Evolutionary conservation across 2,329 filamentous ascomycete genomes (phyloP), one percentile per base, ranked within the genome.

Genomic region (Fusarium bactridioides): DNA sequence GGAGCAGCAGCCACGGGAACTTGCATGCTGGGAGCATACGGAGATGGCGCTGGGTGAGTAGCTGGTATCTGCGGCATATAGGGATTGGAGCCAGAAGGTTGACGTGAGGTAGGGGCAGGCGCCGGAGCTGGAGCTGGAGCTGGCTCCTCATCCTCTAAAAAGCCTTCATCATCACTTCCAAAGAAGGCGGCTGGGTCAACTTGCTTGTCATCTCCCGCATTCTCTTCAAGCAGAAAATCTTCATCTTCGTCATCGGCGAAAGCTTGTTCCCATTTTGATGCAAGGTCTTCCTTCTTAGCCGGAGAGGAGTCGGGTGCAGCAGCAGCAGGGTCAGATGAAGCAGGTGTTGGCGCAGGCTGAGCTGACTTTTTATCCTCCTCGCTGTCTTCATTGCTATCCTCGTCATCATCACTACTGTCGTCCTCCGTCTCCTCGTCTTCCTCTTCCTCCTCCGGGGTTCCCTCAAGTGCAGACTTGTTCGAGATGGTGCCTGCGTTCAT

Each of bases 101-200:
- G 70, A 10, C 27, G 67, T 29, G 61, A 38, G n/a, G 64, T 47
- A 33, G 70, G 38, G 16, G 57, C 29, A 48, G 57, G 40, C 19
- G 54, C 40, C 37, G 68, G 58, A 16, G 61, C 62, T 9, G 70
- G 54, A 23, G 59, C 64, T 13, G 74, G 59, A 9, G 61, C 62
- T 29, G 85, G 79, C 25, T 86, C 82, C 16, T 84, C 85, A 8
- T 87, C 94, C 11, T 97, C 91, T 15, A 98, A 84, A 67, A 98
- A 92, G 1, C 94, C 94, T 77, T 95, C 93, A 72, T 93, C 93
- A 79, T 97, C 95, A 74, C 95, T 95, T 50, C 93, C 90, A 72
- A 95, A 91, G 74, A 95, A 90, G 3, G 87, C 86, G 31, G 88
- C 84, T 2, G 90, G 86, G 73, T 93, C 91, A 23, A 93, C 77